phyloP scores from a whole-genome alignment of 78 protist species.

The Isochrysis galbana region DNA sequence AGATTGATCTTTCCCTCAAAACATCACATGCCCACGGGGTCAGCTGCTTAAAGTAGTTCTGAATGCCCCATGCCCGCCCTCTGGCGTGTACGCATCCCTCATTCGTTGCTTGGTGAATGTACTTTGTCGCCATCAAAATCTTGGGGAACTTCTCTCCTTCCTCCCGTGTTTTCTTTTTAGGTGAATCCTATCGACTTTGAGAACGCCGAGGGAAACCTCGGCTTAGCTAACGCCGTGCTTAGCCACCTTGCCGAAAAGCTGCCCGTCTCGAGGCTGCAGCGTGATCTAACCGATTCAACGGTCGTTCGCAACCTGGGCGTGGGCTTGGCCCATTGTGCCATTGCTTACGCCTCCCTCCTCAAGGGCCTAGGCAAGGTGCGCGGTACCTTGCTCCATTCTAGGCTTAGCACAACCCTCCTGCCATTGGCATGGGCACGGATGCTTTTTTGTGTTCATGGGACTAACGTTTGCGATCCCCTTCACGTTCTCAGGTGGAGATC shows the following conservation, averaged over 20 bases:
- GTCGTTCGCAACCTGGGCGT: conserved; percentile 45
- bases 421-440: no score
- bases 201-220: conserved; percentile 92
- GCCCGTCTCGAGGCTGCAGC: conserved; percentile 84
- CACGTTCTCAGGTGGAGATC: background rate
- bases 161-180: no score
- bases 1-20: no score
- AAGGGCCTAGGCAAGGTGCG: conserved; percentile 76
- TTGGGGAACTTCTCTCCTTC: no score
- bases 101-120: no score
- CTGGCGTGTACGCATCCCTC: no score
- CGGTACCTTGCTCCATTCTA: no score
- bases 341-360: conserved; percentile 57
- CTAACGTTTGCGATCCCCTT: no score
- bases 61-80: background rate
- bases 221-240: conserved; percentile 85
- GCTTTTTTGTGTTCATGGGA: no score
- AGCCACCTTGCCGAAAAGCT: conserved; percentile 74
- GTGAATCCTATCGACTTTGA: conserved; percentile 93
- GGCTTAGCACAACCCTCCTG: no score
- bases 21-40: no score
- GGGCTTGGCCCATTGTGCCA: background rate
- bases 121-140: no score
- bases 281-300: conserved; percentile 88
- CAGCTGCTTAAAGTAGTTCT: background rate